Conservation (phyloP, 177 flowering plant species). For the Vitis hybrid region DNA sequence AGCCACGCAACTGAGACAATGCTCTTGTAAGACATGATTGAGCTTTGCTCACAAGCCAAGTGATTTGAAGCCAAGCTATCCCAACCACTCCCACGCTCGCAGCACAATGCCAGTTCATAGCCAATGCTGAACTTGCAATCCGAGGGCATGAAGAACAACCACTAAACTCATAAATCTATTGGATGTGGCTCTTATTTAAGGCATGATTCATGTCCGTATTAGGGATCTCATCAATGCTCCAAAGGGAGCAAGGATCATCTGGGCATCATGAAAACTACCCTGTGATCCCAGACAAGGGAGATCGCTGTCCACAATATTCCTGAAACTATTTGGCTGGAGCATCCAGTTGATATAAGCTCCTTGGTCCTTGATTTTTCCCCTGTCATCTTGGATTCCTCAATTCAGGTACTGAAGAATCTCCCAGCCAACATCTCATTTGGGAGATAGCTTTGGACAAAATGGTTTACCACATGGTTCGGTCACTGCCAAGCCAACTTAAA, state of each 20-base stretch:
- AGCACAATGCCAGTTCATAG: slow-evolving; percentile 3
- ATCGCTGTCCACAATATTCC: no score
- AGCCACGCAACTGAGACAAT: no score
- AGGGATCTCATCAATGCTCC: background rate
- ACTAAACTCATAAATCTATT: background rate
- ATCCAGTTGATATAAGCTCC: background rate
- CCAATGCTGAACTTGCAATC: background rate
- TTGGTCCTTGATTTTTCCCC: background rate
- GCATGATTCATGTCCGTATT: background rate
- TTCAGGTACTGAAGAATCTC: background rate
- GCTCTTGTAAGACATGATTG: background rate
- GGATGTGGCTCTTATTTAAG: background rate
- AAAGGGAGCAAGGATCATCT: background rate
- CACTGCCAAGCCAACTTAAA: background rate
- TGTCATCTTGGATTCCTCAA: background rate
- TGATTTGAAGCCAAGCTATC: slow-evolving; percentile 17
- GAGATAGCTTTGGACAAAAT: background rate
- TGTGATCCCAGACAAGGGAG: no score
- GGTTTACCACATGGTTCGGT: background rate
- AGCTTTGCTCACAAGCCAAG: slow-evolving; percentile 23
- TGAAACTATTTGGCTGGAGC: background rate
- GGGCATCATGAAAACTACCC: no score
- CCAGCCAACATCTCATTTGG: background rate
- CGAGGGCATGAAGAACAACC: background rate
- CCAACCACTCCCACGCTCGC: slow-evolving; percentile 12